Conservation (phyloP, 148 eudicot species). For the Chenopodium suecicum region DNA sequence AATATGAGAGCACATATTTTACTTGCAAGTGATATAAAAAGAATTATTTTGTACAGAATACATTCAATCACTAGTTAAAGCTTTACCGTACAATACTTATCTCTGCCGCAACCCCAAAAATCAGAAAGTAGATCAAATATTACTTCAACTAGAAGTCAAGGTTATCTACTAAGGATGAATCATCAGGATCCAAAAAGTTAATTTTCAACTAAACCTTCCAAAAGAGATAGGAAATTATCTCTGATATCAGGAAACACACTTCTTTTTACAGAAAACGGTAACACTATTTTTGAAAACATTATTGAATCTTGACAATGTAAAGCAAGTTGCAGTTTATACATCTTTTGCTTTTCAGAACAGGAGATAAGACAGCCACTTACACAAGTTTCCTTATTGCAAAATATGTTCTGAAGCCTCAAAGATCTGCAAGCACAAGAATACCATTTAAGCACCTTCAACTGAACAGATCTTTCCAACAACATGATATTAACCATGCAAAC, state of each 20-base stretch:
- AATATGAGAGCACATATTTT: too few relatives aligned
- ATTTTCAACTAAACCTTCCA: too few relatives aligned
- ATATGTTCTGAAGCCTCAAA: slow-evolving; percentile 76
- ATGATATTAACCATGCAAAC: neutral
- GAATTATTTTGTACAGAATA: too few relatives aligned
- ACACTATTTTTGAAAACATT: neutral
- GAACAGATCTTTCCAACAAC: neutral
- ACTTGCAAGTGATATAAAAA: too few relatives aligned
- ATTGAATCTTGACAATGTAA: neutral
- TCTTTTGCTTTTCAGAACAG: neutral
- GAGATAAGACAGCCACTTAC: slow-evolving; percentile 48
- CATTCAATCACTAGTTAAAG: too few relatives aligned
- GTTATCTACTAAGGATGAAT: too few relatives aligned
- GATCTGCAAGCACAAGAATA: slow-evolving; percentile 45
- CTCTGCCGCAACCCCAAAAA: too few relatives aligned
- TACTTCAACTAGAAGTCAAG: too few relatives aligned
- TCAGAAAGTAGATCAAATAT: too few relatives aligned
- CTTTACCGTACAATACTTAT: too few relatives aligned
- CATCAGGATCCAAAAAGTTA: too few relatives aligned
- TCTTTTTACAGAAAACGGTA: neutral
- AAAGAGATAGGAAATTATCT: neutral
- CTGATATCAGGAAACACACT: neutral
- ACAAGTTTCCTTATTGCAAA: slow-evolving; percentile 61
- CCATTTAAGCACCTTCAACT: slow-evolving; percentile 9
- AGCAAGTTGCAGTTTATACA: neutral